Base-by-base conservation (phyloP, 345 rosid species). In the Hibiscus trionum region DNA sequence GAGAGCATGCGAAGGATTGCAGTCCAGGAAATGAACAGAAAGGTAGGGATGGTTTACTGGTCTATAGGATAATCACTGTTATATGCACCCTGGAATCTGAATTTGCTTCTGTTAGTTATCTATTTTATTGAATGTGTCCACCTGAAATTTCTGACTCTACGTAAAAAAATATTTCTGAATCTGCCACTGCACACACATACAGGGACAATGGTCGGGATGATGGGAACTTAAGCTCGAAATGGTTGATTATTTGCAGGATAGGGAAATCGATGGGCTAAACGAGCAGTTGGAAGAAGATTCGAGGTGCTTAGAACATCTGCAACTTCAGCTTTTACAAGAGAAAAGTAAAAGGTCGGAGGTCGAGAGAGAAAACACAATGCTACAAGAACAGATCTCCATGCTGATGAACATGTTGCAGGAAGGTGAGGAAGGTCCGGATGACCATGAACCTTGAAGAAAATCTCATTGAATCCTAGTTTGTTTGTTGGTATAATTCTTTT, bases 1-100 rank as follows among this genome's bases (percentile, higher is more conserved):
- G 98, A 93, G 83, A 90, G 96, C 78, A 93, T 93, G 98, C 82
- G 98, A 50, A 90, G 96, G 82, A 91, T 93, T 72, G 98, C 98
- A 0, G 90, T 93, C 44, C 97, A 90, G 69, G 98, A 93, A 80
- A 93, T 91, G 91, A 93, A 93, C 81, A 80, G 98, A 85, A 93
- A 93, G 98, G 98, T 93, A 21, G 1, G 14, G 47, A 44, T 44
- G 47, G 0, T 44, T 44, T 9, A 44, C 0, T 10, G 47, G 47
- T 44, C 47, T 44, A 11, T 44, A 62, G 67, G 44, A 17, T 37
- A n/a, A 17, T 35, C 24, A 16, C 12, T 16, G 4, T 61, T 31
- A 31, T 31, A 31, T 31, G 35, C 35, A 31, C 35, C 4, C 4
- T 31, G 35, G 0, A 31, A 31, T 31, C 35, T 31, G 35, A 31